A percentile compares a stretch with the other conserved stretches of the same genome.
Evolutionary conservation across 2,329 filamentous ascomycete genomes (phyloP).

Genomic region (Trichoderma sp.): DNA sequence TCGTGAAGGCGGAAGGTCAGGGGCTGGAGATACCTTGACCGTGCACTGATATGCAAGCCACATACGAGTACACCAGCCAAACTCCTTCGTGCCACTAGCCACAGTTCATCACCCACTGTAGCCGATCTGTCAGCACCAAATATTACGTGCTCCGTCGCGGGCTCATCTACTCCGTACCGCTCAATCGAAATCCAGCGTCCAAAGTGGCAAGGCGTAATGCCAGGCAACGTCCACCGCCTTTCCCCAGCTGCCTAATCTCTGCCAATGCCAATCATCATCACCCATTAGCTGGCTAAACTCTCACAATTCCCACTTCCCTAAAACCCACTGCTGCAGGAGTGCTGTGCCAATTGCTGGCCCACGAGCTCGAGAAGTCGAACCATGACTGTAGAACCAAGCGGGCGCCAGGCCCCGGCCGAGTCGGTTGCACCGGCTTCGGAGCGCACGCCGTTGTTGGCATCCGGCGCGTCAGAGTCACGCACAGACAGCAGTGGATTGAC

Average conservation of each 20-base stretch:
- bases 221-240: not conserved
- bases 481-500: not conserved
- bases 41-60: not conserved
- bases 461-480: not conserved
- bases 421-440: constrained; percentile 25
- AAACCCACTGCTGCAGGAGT: not conserved
- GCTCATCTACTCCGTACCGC: not conserved
- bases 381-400: constrained; percentile 11
- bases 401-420: not conserved
- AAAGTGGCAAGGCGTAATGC: not conserved
- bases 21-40: not conserved
- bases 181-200: not conserved
- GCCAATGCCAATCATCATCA: not conserved
- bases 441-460: constrained; percentile 33
- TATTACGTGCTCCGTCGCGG: not conserved
- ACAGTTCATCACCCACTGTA: not conserved
- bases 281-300: not conserved
- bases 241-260: not conserved
- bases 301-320: not conserved
- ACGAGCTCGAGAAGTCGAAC: not conserved
- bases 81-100: not conserved
- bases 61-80: not conserved
- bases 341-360: not conserved
- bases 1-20: not conserved
- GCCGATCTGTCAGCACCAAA: not conserved